phyloP scores from a whole-genome alignment of 108 stramenopile species.

The Mediolabrus comicus region DNA sequence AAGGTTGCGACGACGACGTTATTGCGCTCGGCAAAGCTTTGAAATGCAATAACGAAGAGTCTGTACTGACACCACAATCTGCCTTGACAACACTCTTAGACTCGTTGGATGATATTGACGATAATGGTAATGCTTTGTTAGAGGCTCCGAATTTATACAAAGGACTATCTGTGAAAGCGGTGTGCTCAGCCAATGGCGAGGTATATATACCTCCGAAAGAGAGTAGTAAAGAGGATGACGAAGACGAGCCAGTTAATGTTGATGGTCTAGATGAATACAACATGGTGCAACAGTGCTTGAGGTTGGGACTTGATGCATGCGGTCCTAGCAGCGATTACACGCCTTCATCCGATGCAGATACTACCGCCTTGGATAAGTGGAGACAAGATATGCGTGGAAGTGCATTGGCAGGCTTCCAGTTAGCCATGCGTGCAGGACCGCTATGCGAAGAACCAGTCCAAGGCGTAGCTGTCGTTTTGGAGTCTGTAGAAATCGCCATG shows the following conservation, averaged over 20 bases:
- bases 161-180: constrained; percentile 40
- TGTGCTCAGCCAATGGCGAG: constrained; percentile 42
- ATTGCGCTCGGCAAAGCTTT: constrained; percentile 62
- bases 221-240: constrained; percentile 7
- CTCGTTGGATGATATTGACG: constrained; percentile 31
- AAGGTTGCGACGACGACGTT: constrained; percentile 57
- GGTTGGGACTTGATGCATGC: constrained; percentile 11
- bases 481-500: constrained; percentile 84
- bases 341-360: constrained; percentile 32
- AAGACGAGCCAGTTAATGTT: constrained; percentile 9
- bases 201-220: constrained; percentile 37
- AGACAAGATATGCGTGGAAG: constrained; percentile 73
- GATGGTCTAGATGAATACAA: constrained; percentile 32
- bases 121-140: constrained; percentile 49
- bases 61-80: constrained; percentile 15
- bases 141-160: constrained; percentile 25
- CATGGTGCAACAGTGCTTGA: constrained; percentile 11
- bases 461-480: constrained; percentile 74
- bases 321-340: too few relatives aligned
- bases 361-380: constrained; percentile 65
- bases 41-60: constrained; percentile 33
- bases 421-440: constrained; percentile 78
- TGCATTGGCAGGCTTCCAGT: constrained; percentile 79
- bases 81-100: constrained; percentile 48
- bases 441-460: constrained; percentile 89